Evolutionary conservation across 768 basidiomycete genomes (phyloP), one percentile per base, ranked within the genome.

Genomic region (Mycena filopes): DNA sequence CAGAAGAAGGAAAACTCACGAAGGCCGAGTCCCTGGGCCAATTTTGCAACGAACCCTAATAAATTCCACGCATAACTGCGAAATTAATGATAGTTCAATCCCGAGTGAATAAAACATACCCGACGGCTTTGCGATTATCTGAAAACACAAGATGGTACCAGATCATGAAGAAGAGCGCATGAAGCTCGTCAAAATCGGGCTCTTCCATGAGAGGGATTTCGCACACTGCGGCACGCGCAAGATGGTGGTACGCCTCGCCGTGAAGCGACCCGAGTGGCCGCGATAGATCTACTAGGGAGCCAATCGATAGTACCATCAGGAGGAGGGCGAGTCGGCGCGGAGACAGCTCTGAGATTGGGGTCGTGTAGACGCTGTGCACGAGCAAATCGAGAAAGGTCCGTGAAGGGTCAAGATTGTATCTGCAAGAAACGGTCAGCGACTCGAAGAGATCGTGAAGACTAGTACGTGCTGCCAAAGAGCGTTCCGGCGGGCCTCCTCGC

Each of bases 91-190:
- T 54, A 26, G 18, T 38, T 13, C 18, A 43, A 10, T 25, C 11
- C 28, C 28, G 16, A 43, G 26, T 18, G 9, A 55, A 55, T 29
- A 26, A 21, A 29, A 43, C 54, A 43, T 55, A 55, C 54, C 54
- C 88, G 15, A 89, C 83, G 0, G 89, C 89, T 66, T 89, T 89
- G 65, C 86, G 89, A 73, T 91, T 88, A 72, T 90, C 89, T 16
- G 89, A 91, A 67, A 90, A 91, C 66, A 90, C 87, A 21, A 90
- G 80, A 58, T 91, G 86, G 71, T 89, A 91, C 86, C 89, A 90
- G 40, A 89, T 84, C 89, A 90, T 91, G 73, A 88, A 89, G 72
- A 85, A 85, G 79, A 92, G 76, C 3, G 89, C 84, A 73, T 90
- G 88, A 36, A 92, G 82, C 48, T 88, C 86, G 71, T 91, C 90